phyloP scores from a whole-genome alignment of 2,329 filamentous ascomycete genomes.

The Pezicula neosporulosa region DNA sequence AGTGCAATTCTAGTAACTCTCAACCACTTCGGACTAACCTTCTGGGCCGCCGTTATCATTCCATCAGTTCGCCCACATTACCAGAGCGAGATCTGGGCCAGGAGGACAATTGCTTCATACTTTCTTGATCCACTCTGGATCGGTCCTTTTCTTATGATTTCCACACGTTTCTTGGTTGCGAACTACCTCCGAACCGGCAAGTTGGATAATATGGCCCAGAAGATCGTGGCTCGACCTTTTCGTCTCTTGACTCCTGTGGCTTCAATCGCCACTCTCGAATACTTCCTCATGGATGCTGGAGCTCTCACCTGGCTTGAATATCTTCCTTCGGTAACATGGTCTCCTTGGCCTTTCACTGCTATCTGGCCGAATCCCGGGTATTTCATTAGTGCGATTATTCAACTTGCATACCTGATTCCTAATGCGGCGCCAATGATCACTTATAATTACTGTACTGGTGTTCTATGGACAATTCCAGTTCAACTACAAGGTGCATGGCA shows the following conservation, averaged over 20 bases:
- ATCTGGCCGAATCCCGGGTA: constrained; percentile 36
- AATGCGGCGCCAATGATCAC: constrained; percentile 44
- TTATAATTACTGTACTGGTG: constrained; percentile 44
- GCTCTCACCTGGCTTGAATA: constrained; percentile 39
- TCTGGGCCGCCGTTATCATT: constrained; percentile 36
- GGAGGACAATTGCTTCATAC: constrained; percentile 38
- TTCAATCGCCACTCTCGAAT: constrained; percentile 39
- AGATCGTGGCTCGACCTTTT: constrained; percentile 38
- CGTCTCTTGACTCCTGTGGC: constrained; percentile 43
- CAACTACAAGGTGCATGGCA: constrained; percentile 44
- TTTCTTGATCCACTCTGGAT: constrained; percentile 44
- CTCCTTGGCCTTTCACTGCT: constrained; percentile 41
- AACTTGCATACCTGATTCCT: constrained; percentile 42
- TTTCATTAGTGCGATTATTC: constrained; percentile 40
- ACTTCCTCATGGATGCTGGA: constrained; percentile 42
- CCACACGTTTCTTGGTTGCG: constrained; percentile 40
- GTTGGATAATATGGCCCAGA: constrained; percentile 38
- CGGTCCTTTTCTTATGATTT: constrained; percentile 45
- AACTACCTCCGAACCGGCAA: constrained; percentile 39
- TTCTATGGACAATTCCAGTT: constrained; percentile 46
- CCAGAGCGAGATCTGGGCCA: constrained; percentile 35
- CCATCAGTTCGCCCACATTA: constrained; percentile 33
- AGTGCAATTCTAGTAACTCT: constrained; percentile 40
- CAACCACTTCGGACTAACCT: constrained; percentile 41
- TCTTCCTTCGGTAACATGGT: constrained; percentile 42